Evolutionary conservation across 1,139 yeast genomes (phyloP).

Genomic region (Blastobotrys aristatus): DNA sequence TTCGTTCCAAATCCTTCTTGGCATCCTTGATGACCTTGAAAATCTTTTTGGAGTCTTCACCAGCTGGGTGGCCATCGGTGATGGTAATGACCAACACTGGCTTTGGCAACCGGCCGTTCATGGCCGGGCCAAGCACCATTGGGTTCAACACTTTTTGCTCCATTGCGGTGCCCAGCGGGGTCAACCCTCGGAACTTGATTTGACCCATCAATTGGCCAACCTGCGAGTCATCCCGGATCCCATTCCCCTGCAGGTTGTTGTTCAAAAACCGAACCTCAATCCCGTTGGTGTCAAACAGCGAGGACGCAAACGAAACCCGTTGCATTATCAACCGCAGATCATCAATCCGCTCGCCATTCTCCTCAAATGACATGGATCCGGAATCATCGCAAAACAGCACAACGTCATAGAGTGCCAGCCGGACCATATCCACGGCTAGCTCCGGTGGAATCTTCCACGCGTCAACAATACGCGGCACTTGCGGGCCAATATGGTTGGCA

Average conservation of each 20-base stretch:
- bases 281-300: constrained; percentile 34
- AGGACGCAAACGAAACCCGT: constrained; percentile 33
- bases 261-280: constrained; percentile 35
- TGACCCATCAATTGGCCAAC: constrained; percentile 28
- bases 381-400: constrained; percentile 34
- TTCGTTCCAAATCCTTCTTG: constrained; percentile 23
- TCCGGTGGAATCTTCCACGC: constrained; percentile 33
- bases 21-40: constrained; percentile 29
- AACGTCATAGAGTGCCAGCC: constrained; percentile 34
- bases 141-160: constrained; percentile 32
- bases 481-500: constrained; percentile 27
- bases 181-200: constrained; percentile 31
- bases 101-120: constrained; percentile 26
- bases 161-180: constrained; percentile 33
- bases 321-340: constrained; percentile 32
- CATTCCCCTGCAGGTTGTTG: constrained; percentile 28
- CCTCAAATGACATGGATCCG: constrained; percentile 36
- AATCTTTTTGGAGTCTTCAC: constrained; percentile 29
- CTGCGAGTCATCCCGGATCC: constrained; percentile 28
- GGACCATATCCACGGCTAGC: constrained; percentile 31
- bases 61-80: constrained; percentile 36
- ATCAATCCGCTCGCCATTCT: constrained; percentile 36
- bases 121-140: constrained; percentile 30
- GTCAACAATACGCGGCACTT: constrained; percentile 25
- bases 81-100: constrained; percentile 33